Evolutionary conservation across 73 alveolate genomes (phyloP).

Genomic region (Urostyla sp.): DNA sequence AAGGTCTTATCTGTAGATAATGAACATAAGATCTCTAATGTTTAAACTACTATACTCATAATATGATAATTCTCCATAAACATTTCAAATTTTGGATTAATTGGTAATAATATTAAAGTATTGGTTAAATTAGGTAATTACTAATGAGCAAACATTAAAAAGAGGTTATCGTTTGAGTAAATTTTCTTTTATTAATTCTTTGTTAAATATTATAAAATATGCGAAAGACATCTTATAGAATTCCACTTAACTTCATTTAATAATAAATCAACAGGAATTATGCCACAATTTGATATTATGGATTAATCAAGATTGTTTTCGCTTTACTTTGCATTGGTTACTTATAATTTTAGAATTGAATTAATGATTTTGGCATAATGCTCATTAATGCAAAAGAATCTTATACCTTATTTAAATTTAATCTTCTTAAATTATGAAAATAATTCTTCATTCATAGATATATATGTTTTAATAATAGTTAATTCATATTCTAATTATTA

Average conservation of each 20-base stretch:
- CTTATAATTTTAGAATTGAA: conserved; percentile 21
- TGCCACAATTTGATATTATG: conserved; percentile 12
- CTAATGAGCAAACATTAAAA: not conserved
- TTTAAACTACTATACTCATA: conserved; percentile 20
- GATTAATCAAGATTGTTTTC: not conserved
- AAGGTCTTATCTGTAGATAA: conserved; percentile 61
- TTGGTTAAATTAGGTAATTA: not conserved
- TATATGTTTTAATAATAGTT: conserved; percentile 27
- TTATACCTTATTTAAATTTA: conserved; percentile 9
- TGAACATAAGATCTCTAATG: conserved; percentile 39
- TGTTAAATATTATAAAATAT: conserved; percentile 14
- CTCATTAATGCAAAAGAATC: conserved; percentile 17
- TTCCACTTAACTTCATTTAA: conserved; percentile 36
- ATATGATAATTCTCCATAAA: conserved; percentile 18
- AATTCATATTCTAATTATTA: not conserved
- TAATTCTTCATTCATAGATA: not conserved
- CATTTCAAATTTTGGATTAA: conserved; percentile 3
- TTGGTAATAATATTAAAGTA: conserved; percentile 3
- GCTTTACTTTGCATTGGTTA: conserved; percentile 21
- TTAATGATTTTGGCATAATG: conserved; percentile 18
- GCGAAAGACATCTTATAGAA: conserved; percentile 10
- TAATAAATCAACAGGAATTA: not conserved
- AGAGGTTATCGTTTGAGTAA: conserved; percentile 1
- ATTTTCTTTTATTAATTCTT: conserved; percentile 2
- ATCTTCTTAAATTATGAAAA: conserved; percentile 12